These are phyloP conservation scores for Mucor mucedo DNA, from an alignment of 371 early-diverging fungal genomes.

Conservation along the genomic window DNA sequence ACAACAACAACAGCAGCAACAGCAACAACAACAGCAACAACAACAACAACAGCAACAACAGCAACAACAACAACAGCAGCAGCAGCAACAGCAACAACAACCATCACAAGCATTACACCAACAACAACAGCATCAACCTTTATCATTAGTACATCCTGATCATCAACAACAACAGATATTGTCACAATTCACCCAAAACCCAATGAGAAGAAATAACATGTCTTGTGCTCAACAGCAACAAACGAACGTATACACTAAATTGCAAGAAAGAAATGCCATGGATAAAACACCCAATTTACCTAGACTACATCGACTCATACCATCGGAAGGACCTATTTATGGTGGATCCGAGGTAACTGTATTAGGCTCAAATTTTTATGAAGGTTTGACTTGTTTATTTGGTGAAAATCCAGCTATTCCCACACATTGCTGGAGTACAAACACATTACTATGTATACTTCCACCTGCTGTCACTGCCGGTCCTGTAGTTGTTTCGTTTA, in stretches of 20 bases:
- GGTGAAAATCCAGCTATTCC: slow-evolving; percentile 66
- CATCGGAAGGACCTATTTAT: slow-evolving; percentile 73
- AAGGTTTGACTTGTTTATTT: slow-evolving; percentile 70
- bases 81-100: slow-evolving; percentile 3
- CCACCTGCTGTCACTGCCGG: slow-evolving; percentile 75
- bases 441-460: slow-evolving; percentile 71
- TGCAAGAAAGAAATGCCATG: slow-evolving; percentile 35
- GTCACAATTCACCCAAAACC: slow-evolving; percentile 28
- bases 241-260: slow-evolving; percentile 41
- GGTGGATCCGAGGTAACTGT: slow-evolving; percentile 79
- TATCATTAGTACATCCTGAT: slow-evolving; percentile 21
- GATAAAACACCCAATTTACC: slow-evolving; percentile 40
- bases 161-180: slow-evolving; percentile 35
- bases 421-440: slow-evolving; percentile 68
- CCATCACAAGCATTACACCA: background rate
- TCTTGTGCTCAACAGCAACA: slow-evolving; percentile 11
- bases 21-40: too few species aligned
- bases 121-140: slow-evolving; percentile 2
- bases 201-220: slow-evolving; percentile 6
- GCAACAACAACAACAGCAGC: background rate
- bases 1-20: too few species aligned
- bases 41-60: background rate
- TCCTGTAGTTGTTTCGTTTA: slow-evolving; percentile 71
- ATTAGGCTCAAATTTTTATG: slow-evolving; percentile 69
- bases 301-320: slow-evolving; percentile 59